phyloP scores from a whole-genome alignment of 768 basidiomycete species.

The Amyloporia xantha region DNA sequence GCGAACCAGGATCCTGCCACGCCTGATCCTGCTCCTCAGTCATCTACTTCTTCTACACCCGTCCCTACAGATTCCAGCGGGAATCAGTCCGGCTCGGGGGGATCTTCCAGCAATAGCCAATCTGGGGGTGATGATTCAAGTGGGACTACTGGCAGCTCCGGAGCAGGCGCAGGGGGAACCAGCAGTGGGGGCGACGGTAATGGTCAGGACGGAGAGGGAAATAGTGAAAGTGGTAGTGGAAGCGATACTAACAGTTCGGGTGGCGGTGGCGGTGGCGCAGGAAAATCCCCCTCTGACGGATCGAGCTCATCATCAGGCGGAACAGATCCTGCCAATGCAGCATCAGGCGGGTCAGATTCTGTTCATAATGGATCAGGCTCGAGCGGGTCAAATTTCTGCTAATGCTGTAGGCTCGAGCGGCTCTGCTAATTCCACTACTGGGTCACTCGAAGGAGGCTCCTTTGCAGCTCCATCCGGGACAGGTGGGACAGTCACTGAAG shows the following conservation, averaged over 20 bases:
- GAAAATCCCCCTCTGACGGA: neutral
- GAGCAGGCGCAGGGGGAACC: neutral
- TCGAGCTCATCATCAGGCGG: neutral
- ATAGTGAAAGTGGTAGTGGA: neutral
- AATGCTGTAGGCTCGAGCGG: too few species aligned
- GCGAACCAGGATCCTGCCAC: slow-evolving; percentile 1
- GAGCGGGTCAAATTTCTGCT: too few species aligned
- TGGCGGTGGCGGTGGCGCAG: neutral
- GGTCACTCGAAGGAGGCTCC: too few species aligned
- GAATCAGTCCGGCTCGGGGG: slow-evolving; percentile 1
- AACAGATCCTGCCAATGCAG: neutral
- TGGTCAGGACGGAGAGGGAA: neutral
- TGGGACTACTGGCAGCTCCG: neutral
- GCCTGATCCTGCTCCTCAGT: neutral
- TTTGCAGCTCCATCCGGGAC: too few species aligned
- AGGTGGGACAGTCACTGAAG: too few species aligned
- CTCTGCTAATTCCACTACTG: too few species aligned
- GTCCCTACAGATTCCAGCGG: slow-evolving; percentile 4
- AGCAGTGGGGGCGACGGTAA: neutral
- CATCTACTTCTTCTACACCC: slow-evolving; percentile 1
- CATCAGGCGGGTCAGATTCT: neutral
- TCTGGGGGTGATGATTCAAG: slow-evolving; percentile 12
- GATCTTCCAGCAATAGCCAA: slow-evolving; percentile 1
- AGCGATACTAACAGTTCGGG: too few species aligned
- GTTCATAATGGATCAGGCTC: neutral